Percentiles rank a stretch among this genome's conserved stretches.
Evolutionary conservation across 2,329 filamentous ascomycete species (phyloP).

Genomic region (Microdochium nivale): DNA sequence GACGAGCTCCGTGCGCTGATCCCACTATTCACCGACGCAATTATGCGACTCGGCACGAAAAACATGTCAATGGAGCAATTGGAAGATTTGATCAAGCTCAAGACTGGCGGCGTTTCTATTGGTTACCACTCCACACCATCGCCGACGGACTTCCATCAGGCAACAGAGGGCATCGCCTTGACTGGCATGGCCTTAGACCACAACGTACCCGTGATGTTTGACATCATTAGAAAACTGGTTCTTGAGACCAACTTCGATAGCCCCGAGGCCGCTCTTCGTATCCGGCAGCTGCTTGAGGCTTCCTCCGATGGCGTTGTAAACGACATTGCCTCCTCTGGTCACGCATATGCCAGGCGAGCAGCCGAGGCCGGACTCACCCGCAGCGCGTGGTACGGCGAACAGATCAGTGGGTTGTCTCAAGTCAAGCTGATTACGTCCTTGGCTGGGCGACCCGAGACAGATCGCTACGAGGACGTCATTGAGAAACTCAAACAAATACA

Average conservation of each 20-base stretch:
- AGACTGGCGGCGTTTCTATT: slow-evolving; percentile 83
- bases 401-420: slow-evolving; percentile 85
- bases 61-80: slow-evolving; percentile 87
- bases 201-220: slow-evolving; percentile 86
- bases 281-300: slow-evolving; percentile 78
- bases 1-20: slow-evolving; percentile 78
- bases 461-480: slow-evolving; percentile 67
- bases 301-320: slow-evolving; percentile 87
- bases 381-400: slow-evolving; percentile 66
- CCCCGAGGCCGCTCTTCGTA: slow-evolving; percentile 69
- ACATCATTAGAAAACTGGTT: slow-evolving; percentile 71
- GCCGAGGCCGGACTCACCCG: slow-evolving; percentile 73
- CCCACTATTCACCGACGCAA: slow-evolving; percentile 82
- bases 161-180: slow-evolving; percentile 75
- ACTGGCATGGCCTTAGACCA: slow-evolving; percentile 82
- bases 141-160: slow-evolving; percentile 60
- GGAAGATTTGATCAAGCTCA: slow-evolving; percentile 91
- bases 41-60: slow-evolving; percentile 89
- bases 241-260: slow-evolving; percentile 86
- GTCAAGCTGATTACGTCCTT: slow-evolving; percentile 76
- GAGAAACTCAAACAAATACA: slow-evolving; percentile 81
- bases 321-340: slow-evolving; percentile 82
- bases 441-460: slow-evolving; percentile 60
- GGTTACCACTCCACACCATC: slow-evolving; percentile 77
- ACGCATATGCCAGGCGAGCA: slow-evolving; percentile 75